These are phyloP conservation scores for Taxawa tesnikishii DNA, from an alignment of 2,329 filamentous ascomycete genomes.

Conservation along the genomic window DNA sequence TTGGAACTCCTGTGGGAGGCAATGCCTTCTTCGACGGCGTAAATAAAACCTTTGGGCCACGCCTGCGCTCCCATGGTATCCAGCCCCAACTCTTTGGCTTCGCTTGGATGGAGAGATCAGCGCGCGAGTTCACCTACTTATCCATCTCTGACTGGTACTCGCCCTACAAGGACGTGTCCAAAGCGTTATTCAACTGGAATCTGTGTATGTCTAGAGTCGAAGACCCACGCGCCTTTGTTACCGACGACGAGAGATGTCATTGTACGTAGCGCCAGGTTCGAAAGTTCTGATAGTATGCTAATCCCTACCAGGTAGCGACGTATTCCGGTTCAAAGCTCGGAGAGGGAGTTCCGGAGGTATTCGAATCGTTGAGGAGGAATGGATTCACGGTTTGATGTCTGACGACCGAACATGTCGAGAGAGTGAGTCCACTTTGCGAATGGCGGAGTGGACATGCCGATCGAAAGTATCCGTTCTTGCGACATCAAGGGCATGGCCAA, in stretches of 20 bases:
- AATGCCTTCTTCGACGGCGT: conserved; percentile 31
- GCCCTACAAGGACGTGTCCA: conserved; percentile 30
- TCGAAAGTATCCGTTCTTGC: conserved; percentile 40
- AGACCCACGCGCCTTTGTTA: conserved; percentile 29
- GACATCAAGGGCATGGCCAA: conserved; percentile 37
- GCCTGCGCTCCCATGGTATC: conserved; percentile 26
- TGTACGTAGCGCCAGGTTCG: no score
- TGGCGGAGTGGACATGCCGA: conserved; percentile 36
- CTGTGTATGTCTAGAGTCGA: conserved; percentile 31
- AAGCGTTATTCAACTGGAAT: conserved; percentile 36
- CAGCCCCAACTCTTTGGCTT: conserved; percentile 32
- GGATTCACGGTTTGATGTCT: conserved; percentile 44
- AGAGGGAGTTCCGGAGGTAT: conserved; percentile 28
- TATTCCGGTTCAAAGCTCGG: conserved; percentile 24
- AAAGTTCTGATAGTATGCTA: no score
- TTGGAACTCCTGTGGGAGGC: conserved; percentile 39
- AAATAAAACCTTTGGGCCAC: conserved; percentile 27
- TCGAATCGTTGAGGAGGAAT: conserved; percentile 27
- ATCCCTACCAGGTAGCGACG: no score
- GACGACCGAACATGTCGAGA: conserved; percentile 37
- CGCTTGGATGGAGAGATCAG: conserved; percentile 34
- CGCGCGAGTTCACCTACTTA: conserved; percentile 39
- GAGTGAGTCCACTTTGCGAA: conserved; percentile 43
- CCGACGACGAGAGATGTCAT: conserved; percentile 29
- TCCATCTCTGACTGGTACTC: conserved; percentile 31